phyloP scores from a whole-genome alignment of 257 asterid genomes.

The Solanum rostratum region DNA sequence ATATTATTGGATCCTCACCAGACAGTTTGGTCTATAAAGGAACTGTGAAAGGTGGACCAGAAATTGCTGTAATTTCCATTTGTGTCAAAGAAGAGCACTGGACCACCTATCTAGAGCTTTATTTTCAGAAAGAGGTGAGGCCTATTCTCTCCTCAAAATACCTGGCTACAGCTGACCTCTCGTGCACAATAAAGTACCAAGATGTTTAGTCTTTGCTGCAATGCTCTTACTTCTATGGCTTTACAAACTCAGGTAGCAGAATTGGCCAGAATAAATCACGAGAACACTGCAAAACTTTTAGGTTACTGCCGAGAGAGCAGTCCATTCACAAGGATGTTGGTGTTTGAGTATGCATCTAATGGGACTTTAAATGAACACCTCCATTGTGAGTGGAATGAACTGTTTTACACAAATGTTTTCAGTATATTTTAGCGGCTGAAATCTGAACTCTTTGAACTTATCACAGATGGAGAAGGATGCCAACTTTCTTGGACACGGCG shows the following conservation, averaged over 20 bases:
- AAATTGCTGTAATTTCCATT: slow-evolving; percentile 80
- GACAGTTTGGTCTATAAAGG: slow-evolving; percentile 86
- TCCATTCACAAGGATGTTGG: slow-evolving; percentile 90
- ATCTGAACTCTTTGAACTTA: neutral
- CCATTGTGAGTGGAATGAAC: slow-evolving; percentile 49
- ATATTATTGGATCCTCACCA: slow-evolving; percentile 83
- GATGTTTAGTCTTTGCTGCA: neutral
- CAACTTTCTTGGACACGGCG: slow-evolving; percentile 93
- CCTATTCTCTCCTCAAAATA: neutral
- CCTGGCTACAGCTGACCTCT: neutral
- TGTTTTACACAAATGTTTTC: neutral
- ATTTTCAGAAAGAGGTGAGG: slow-evolving; percentile 80
- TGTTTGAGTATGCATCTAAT: slow-evolving; percentile 92
- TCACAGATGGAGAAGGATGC: slow-evolving; percentile 84
- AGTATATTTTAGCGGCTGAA: neutral
- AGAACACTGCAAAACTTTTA: slow-evolving; percentile 60
- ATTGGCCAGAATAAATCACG: slow-evolving; percentile 64
- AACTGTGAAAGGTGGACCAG: slow-evolving; percentile 73
- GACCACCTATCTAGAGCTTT: slow-evolving; percentile 82
- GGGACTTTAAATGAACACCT: slow-evolving; percentile 94
- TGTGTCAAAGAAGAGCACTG: slow-evolving; percentile 79
- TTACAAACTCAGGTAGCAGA: slow-evolving; percentile 59
- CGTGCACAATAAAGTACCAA: neutral
- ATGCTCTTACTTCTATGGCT: neutral
- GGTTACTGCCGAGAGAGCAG: slow-evolving; percentile 82